phyloP scores from a whole-genome alignment of 805 yeast species.

The Wickerhamiella shivajii region DNA sequence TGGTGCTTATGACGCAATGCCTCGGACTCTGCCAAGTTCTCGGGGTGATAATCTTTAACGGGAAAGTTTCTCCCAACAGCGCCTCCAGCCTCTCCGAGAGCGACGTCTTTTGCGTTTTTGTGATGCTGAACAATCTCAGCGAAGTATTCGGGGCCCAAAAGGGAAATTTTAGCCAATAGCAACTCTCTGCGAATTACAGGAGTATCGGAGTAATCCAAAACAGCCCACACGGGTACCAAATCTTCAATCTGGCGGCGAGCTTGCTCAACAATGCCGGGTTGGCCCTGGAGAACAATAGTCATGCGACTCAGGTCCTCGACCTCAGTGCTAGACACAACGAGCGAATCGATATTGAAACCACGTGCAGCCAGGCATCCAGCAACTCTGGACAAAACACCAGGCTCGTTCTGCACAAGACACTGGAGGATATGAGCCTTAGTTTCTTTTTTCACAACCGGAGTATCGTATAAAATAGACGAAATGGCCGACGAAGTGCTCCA shows the following conservation, averaged over 20 bases:
- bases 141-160: slow-evolving; percentile 96
- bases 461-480: slow-evolving; percentile 85
- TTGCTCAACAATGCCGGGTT: slow-evolving; percentile 92
- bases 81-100: slow-evolving; percentile 24
- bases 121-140: slow-evolving; percentile 87
- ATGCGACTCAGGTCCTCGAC: slow-evolving; percentile 89
- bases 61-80: slow-evolving; percentile 21
- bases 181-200: slow-evolving; percentile 86
- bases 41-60: slow-evolving; percentile 57
- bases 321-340: slow-evolving; percentile 93
- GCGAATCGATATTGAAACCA: slow-evolving; percentile 95
- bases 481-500: slow-evolving; percentile 98
- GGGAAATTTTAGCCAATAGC: slow-evolving; percentile 77
- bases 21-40: slow-evolving; percentile 76
- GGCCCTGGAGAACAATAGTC: slow-evolving; percentile 91
- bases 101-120: slow-evolving; percentile 28
- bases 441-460: slow-evolving; percentile 47
- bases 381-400: slow-evolving; percentile 88
- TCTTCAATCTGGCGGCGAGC: slow-evolving; percentile 97
- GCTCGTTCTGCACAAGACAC: slow-evolving; percentile 96
- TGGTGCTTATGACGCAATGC: slow-evolving; percentile 87
- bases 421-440: slow-evolving; percentile 79
- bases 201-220: slow-evolving; percentile 80
- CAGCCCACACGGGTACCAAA: slow-evolving; percentile 96
- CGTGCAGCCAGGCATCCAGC: slow-evolving; percentile 95